A percentile compares a stretch with the other conserved stretches of the same genome.
phyloP scores from a whole-genome alignment of 768 basidiomycete species.

The Pisolithus microcarpus region DNA sequence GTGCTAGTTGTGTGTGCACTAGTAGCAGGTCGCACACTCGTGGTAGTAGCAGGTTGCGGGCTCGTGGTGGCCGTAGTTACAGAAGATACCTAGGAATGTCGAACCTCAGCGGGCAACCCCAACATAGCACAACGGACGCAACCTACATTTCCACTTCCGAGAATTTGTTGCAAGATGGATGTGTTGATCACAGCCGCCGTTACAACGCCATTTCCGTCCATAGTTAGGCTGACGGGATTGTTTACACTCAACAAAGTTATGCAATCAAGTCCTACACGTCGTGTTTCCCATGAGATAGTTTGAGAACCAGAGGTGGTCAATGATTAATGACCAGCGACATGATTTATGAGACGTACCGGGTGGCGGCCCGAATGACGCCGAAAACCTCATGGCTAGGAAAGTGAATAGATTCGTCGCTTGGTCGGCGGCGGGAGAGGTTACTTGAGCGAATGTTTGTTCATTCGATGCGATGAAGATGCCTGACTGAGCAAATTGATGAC shows the following conservation, averaged over 20 bases:
- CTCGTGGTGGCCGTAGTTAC: neutral
- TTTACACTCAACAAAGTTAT: slow-evolving; percentile 13
- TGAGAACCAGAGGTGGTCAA: no score
- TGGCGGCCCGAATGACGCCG: slow-evolving; percentile 16
- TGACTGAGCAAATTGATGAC: slow-evolving; percentile 16
- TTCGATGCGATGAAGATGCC: slow-evolving; percentile 21
- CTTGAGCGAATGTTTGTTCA: slow-evolving; percentile 12
- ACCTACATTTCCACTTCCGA: neutral
- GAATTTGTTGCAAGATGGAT: slow-evolving; percentile 14
- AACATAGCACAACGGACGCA: neutral
- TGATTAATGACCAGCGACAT: no score
- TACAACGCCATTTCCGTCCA: slow-evolving; percentile 19
- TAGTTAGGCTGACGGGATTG: slow-evolving; percentile 19
- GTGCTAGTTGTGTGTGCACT: neutral
- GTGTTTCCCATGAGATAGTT: neutral
- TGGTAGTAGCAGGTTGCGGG: no score
- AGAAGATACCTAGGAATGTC: neutral
- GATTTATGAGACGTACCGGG: slow-evolving; percentile 10
- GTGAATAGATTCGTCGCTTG: slow-evolving; percentile 20
- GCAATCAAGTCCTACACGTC: slow-evolving; percentile 16
- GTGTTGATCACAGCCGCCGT: slow-evolving; percentile 20
- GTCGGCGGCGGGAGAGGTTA: slow-evolving; percentile 15
- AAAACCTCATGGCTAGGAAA: slow-evolving; percentile 25
- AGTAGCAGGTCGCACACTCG: no score
- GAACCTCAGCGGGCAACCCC: neutral